A percentile compares a stretch with the other conserved stretches of the same genome.
These are phyloP conservation scores for Ophiostoma fasciatum DNA, from an alignment of 2,329 filamentous ascomycete species.

Conservation along the genomic window DNA sequence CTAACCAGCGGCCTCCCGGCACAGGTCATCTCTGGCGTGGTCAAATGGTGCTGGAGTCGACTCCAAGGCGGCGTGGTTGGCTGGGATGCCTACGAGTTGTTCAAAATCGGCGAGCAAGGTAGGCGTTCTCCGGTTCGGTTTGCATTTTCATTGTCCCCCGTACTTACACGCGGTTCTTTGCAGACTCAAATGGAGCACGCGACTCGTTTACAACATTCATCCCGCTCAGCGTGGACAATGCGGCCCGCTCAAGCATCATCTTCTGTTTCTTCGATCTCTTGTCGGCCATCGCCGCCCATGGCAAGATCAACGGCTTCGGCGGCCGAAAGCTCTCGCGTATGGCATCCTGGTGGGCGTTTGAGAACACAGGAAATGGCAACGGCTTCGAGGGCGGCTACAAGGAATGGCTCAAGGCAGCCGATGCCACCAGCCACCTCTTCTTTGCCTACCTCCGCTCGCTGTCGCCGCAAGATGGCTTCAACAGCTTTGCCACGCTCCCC, in stretches of 20 bases:
- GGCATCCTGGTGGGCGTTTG: conserved; percentile 98
- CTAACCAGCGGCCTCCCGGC: too few relatives aligned
- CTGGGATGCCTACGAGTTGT: conserved; percentile 94
- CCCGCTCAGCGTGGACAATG: conserved; percentile 79
- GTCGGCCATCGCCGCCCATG: conserved; percentile 79
- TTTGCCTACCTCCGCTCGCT: conserved; percentile 91
- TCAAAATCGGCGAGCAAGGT: conserved; percentile 90
- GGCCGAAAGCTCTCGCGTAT: conserved; percentile 88
- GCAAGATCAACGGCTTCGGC: conserved; percentile 83
- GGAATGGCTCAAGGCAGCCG: conserved; percentile 76
- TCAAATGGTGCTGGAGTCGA: conserved; percentile 98
- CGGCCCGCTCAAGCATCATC: conserved; percentile 73
- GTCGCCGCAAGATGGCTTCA: conserved; percentile 62
- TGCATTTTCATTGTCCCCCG: background rate
- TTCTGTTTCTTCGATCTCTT: conserved; percentile 94
- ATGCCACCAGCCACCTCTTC: conserved; percentile 93
- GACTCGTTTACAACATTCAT: conserved; percentile 96
- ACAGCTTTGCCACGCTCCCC: conserved; percentile 72
- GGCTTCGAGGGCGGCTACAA: conserved; percentile 94
- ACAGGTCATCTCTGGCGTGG: conserved; percentile 79
- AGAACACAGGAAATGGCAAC: conserved; percentile 70
- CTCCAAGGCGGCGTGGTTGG: conserved; percentile 82
- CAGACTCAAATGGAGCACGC: conserved; percentile 81
- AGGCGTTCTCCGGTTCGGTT: background rate
- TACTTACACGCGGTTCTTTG: background rate